phyloP scores from a whole-genome alignment of 1,284 basidiomycete species.

The Dichomitus squalens region DNA sequence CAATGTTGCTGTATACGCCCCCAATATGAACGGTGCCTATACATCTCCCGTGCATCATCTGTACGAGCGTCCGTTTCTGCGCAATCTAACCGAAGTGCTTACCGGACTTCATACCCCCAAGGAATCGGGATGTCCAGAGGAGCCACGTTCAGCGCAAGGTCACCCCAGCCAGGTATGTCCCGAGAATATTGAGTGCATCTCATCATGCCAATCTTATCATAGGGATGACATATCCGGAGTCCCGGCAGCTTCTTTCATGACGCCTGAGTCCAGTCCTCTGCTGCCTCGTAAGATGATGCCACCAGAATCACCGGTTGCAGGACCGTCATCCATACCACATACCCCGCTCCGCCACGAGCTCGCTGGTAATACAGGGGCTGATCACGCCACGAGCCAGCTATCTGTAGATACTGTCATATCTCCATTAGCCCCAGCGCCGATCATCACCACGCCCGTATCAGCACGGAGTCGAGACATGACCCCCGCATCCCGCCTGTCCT shows the following conservation, averaged over 20 bases:
- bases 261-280: slow-evolving; percentile 47
- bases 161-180: slow-evolving; percentile 10
- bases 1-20: slow-evolving; percentile 46
- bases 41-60: slow-evolving; percentile 46
- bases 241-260: slow-evolving; percentile 42
- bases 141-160: neutral
- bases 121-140: slow-evolving; percentile 7
- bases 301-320: slow-evolving; percentile 16
- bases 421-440: slow-evolving; percentile 13
- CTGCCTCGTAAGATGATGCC: slow-evolving; percentile 26
- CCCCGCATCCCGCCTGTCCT: slow-evolving; percentile 34
- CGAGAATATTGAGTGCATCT: no score
- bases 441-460: slow-evolving; percentile 20
- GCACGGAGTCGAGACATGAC: slow-evolving; percentile 23
- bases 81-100: neutral
- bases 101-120: neutral
- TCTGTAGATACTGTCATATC: slow-evolving; percentile 3
- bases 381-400: no score
- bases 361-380: neutral
- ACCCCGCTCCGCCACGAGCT: slow-evolving; percentile 5
- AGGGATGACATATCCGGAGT: slow-evolving; percentile 12
- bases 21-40: slow-evolving; percentile 32
- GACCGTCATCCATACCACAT: slow-evolving; percentile 14
- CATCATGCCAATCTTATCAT: neutral
- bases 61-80: slow-evolving; percentile 33